Evolutionary conservation across 1,284 basidiomycete genomes (phyloP), one percentile per base, ranked within the genome.

Genomic region (Ustilago sp.): DNA sequence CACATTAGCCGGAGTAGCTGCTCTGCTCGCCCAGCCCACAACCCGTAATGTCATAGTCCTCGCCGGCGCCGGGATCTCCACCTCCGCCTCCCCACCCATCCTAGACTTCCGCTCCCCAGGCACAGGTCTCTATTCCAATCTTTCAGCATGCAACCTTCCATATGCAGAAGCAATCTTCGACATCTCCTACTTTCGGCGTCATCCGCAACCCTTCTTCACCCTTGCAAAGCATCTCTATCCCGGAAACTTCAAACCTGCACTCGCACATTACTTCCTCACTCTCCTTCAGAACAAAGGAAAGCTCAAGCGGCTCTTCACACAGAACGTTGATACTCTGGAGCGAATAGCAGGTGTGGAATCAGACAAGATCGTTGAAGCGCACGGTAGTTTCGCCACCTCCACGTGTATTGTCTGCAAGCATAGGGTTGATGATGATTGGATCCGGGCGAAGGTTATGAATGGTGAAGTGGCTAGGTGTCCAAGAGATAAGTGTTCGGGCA

Each of bases 211-310:
- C 5, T 88, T 88, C 52, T 88, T 85, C 74, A 86, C 87, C 1
- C 80, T 88, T 19, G 85, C 86, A 17, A 91, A 93, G 71, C 96
- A 98, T 80, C 90, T 99, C 3, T 95, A 94, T 82, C 95, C 94
- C 19, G 92, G 93, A 59, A 90, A 90, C 74, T 95, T 91, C 87
- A 89, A 91, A 51, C 96, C 96, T 0, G 97, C 95, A 0, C 87
- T 91, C 1, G 92, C 95, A 0, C 96, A 99, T 84, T 93, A 94
- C 60, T 98, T 98, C 87, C 90, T 98, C 77, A 90, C 89, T 48
- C 89, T 96, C 23, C 89, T 96, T 45, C 88, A 90, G 36, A 87
- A 90, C 23, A 91, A 92, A 78, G 84, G 86, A 1, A 88, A 92
- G 32, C 89, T 96, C 0, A 89, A 91, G 68, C 91, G 89, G 45